Percentiles rank a stretch among this genome's conserved stretches.
Conservation (phyloP, 139 green algal species). For the Bryopsis sp. region DNA sequence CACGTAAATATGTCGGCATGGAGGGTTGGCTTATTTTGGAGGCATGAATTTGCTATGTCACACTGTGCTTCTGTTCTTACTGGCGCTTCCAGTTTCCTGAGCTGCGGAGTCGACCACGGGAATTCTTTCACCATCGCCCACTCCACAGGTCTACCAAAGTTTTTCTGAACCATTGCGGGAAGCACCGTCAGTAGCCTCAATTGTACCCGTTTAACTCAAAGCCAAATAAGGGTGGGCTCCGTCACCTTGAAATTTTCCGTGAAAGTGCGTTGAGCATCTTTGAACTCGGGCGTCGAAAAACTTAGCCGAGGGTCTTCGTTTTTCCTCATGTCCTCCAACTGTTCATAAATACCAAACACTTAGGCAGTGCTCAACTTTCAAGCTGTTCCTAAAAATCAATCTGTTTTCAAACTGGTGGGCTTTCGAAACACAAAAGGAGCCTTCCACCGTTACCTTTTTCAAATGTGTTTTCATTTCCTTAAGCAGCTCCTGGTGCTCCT, state of each 20-base stretch:
- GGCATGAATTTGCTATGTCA: too few relatives aligned
- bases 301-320: slow-evolving; percentile 82
- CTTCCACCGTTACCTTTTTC: slow-evolving; percentile 56
- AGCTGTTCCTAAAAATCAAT: too few relatives aligned
- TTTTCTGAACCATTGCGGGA: slow-evolving; percentile 51
- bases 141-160: slow-evolving; percentile 85
- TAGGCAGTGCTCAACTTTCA: neutral
- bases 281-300: slow-evolving; percentile 93
- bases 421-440: neutral
- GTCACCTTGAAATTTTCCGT: slow-evolving; percentile 82
- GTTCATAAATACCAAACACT: neutral
- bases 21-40: too few relatives aligned
- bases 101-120: slow-evolving; percentile 65
- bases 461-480: slow-evolving; percentile 77
- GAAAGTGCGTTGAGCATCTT: slow-evolving; percentile 80
- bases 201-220: too few relatives aligned
- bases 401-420: neutral
- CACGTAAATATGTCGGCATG: too few relatives aligned
- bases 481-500: slow-evolving; percentile 61
- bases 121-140: slow-evolving; percentile 83
- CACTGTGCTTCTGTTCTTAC: too few relatives aligned
- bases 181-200: too few relatives aligned
- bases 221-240: neutral
- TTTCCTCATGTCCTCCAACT: slow-evolving; percentile 74
- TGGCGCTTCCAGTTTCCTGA: slow-evolving; percentile 59